Base-by-base conservation (phyloP, 768 basidiomycete species). In the Rhizopogon vinicolor region DNA sequence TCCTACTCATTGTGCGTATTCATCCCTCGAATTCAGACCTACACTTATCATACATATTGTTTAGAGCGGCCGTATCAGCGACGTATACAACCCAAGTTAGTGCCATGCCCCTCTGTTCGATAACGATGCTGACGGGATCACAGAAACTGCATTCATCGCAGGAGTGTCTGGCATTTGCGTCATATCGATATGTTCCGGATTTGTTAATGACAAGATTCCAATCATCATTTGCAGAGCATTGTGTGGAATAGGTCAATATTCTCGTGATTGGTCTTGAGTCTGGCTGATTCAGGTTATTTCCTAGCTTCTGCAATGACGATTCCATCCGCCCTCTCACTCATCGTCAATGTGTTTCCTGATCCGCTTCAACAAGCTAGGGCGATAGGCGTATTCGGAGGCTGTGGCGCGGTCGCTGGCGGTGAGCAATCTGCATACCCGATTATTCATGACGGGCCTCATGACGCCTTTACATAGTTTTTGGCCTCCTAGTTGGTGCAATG, bases 181-280 rank as follows among this genome's bases (percentile, higher is more conserved):
- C 33, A 64, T 77, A 16, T 69, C 72, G 65, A 65, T 33, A 10
- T 33, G 31, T 33, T 7, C 31, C 31, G 31, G 31, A 33, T 33
- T 33, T 33, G 8, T 33, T 6, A 54, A 65, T 8, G 66, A 69
- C 60, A 74, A 79, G 57, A 72, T 78, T 56, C 70, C 72, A 4
- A 71, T 82, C 56, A 67, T 80, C 37, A 72, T 80, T 41, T 62
- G 80, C 2, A 69, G 80, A 51, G 80, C 77, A 5, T 48, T 81
- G 9, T 72, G 67, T 50, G 79, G 79, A 25, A 65, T 71, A 40
- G 69, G 74, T 73, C 41, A 41, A 60, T 58, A 16, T 51, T n/a
- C 31, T 35, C 18, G 19, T 22, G 28, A 19, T 31, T 2, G 7
- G 16, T 19, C 19, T 31, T 18, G 33, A 51, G 9, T 51, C 31